These are phyloP conservation scores for Phytophthora hybrid DNA, from an alignment of 352 stramenopile genomes.

Conservation along the genomic window DNA sequence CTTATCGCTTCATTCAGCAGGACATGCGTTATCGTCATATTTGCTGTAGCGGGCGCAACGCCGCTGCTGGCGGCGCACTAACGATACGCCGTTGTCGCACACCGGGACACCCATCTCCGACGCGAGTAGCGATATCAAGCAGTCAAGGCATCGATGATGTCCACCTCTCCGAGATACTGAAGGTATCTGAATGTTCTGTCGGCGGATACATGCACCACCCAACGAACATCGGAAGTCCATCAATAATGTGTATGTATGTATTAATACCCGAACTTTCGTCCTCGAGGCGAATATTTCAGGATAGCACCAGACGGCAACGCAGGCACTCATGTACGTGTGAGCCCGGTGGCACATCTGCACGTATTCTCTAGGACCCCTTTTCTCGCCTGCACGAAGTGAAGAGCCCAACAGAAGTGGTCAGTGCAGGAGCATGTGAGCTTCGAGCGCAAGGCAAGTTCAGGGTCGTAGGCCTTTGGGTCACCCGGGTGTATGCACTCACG, in stretches of 20 bases:
- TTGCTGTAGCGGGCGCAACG: background rate
- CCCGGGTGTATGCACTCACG: background rate
- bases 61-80: background rate
- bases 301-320: background rate
- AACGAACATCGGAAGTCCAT: background rate
- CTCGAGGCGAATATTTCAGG: background rate
- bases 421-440: background rate
- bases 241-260: too few relatives aligned
- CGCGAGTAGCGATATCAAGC: constrained; percentile 1
- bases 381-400: background rate
- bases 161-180: background rate
- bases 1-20: background rate
- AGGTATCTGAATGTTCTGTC: constrained; percentile 7
- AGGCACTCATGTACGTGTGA: background rate
- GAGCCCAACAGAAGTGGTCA: constrained; percentile 1
- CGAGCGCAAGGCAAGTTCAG: background rate
- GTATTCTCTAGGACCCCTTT: background rate
- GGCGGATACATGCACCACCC: background rate
- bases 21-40: background rate
- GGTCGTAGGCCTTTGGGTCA: background rate
- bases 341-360: background rate
- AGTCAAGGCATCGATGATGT: background rate
- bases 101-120: constrained; percentile 1
- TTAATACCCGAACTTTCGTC: background rate
- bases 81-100: background rate